Evolutionary conservation across 768 basidiomycete species (phyloP).

Genomic region (Mycena olivaceomarginata): DNA sequence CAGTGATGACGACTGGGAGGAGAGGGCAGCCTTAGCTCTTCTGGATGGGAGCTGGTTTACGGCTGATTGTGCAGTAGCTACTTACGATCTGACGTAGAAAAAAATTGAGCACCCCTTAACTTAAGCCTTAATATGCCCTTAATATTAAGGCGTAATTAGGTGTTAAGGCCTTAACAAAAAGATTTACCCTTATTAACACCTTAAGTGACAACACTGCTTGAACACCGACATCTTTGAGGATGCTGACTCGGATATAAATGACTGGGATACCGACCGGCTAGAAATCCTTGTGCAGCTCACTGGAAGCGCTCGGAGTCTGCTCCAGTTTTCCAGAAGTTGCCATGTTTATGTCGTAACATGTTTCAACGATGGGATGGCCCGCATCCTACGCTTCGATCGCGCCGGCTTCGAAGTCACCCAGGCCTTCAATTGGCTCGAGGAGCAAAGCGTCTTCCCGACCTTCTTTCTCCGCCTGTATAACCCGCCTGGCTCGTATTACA

Average conservation of each 20-base stretch:
- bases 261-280: not conserved
- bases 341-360: slow-evolving; percentile 22
- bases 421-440: slow-evolving; percentile 19
- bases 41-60: no score
- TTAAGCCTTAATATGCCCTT: no score
- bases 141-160: no score
- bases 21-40: no score
- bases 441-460: slow-evolving; percentile 7
- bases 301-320: slow-evolving; percentile 28
- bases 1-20: no score
- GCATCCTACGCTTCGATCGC: slow-evolving; percentile 39
- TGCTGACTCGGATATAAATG: not conserved
- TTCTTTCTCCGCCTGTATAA: slow-evolving; percentile 41
- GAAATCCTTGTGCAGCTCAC: slow-evolving; percentile 16
- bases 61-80: no score
- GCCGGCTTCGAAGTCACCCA: slow-evolving; percentile 22
- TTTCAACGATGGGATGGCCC: not conserved
- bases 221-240: slow-evolving; percentile 10
- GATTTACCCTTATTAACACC: no score
- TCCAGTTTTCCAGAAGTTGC: slow-evolving; percentile 26
- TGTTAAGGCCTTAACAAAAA: no score
- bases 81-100: no score
- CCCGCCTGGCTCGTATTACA: not conserved
- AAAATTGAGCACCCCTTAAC: no score
- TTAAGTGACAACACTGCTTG: no score